A percentile compares a stretch with the other conserved stretches of the same genome.
These are phyloP conservation scores for Apophysomyces elegans DNA, from an alignment of 371 early-diverging fungal genomes.

Conservation along the genomic window DNA sequence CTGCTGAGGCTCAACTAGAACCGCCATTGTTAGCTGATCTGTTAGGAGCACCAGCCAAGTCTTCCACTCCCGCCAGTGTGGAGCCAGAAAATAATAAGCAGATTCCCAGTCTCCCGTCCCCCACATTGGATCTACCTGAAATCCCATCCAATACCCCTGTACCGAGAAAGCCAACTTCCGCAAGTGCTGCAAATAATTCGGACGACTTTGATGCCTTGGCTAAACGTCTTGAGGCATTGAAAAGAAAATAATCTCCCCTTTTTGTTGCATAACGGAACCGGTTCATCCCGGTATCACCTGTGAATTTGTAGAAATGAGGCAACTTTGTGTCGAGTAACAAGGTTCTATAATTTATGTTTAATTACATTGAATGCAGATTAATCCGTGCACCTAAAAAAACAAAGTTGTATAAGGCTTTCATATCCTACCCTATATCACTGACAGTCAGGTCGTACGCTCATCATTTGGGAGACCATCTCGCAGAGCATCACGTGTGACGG, in stretches of 20 bases:
- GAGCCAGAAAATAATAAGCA: slow-evolving; percentile 8
- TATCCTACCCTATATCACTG: too few species aligned
- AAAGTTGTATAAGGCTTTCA: too few species aligned
- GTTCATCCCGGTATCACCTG: too few species aligned
- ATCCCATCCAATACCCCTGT: slow-evolving; percentile 38
- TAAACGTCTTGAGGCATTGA: slow-evolving; percentile 75
- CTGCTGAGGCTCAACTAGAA: slow-evolving; percentile 16
- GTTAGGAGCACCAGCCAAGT: not conserved
- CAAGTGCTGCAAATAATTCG: slow-evolving; percentile 13
- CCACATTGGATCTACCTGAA: slow-evolving; percentile 37
- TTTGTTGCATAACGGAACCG: not conserved
- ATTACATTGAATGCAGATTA: too few species aligned
- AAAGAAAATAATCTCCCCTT: slow-evolving; percentile 33
- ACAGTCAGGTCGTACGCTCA: too few species aligned
- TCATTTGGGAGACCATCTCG: too few species aligned
- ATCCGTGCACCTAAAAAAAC: too few species aligned
- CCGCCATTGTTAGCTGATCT: slow-evolving; percentile 21
- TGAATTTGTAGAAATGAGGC: too few species aligned
- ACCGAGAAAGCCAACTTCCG: slow-evolving; percentile 25
- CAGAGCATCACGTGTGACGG: too few species aligned
- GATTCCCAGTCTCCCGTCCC: slow-evolving; percentile 11
- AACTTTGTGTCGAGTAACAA: too few species aligned
- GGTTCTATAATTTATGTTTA: too few species aligned
- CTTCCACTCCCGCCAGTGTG: slow-evolving; percentile 6
- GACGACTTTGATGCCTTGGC: slow-evolving; percentile 75